phyloP scores from a whole-genome alignment of 495 filamentous ascomycete genomes.

The Daldinia bambusicola region DNA sequence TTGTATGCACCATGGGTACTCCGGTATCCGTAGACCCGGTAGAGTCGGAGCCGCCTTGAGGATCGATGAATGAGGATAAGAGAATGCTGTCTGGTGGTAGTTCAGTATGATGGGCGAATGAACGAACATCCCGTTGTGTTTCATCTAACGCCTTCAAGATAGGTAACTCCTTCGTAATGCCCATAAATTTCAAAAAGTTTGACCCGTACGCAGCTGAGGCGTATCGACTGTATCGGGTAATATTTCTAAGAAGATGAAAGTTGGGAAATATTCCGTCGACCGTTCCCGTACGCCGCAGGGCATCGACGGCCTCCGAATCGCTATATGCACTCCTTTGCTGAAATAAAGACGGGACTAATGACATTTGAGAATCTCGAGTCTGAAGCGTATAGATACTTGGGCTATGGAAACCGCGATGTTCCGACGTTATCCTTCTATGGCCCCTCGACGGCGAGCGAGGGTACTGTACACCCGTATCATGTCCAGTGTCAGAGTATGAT shows the following conservation, averaged over 20 bases:
- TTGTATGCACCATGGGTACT: constrained; percentile 81
- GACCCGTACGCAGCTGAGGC: constrained; percentile 81
- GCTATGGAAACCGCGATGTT: constrained; percentile 45
- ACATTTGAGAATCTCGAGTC: constrained; percentile 71
- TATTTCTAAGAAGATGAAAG: constrained; percentile 74
- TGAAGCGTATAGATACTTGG: constrained; percentile 78
- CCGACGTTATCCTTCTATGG: constrained; percentile 49
- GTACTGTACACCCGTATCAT: constrained; percentile 48
- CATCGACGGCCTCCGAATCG: constrained; percentile 64
- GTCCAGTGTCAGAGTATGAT: constrained; percentile 60
- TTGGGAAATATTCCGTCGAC: constrained; percentile 73
- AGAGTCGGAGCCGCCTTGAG: constrained; percentile 76
- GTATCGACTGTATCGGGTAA: constrained; percentile 79
- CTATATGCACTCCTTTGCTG: constrained; percentile 65
- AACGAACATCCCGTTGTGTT: constrained; percentile 72
- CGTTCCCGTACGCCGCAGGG: constrained; percentile 65
- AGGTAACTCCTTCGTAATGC: constrained; percentile 64
- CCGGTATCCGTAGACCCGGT: constrained; percentile 77
- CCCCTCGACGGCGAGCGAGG: constrained; percentile 32
- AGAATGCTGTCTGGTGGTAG: constrained; percentile 75
- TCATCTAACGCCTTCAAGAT: constrained; percentile 59
- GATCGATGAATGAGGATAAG: constrained; percentile 79
- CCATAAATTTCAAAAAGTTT: constrained; percentile 75
- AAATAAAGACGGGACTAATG: constrained; percentile 67
- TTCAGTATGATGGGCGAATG: constrained; percentile 76